These are phyloP conservation scores for Tuber brumale DNA, from an alignment of 495 filamentous ascomycete genomes.

Conservation along the genomic window DNA sequence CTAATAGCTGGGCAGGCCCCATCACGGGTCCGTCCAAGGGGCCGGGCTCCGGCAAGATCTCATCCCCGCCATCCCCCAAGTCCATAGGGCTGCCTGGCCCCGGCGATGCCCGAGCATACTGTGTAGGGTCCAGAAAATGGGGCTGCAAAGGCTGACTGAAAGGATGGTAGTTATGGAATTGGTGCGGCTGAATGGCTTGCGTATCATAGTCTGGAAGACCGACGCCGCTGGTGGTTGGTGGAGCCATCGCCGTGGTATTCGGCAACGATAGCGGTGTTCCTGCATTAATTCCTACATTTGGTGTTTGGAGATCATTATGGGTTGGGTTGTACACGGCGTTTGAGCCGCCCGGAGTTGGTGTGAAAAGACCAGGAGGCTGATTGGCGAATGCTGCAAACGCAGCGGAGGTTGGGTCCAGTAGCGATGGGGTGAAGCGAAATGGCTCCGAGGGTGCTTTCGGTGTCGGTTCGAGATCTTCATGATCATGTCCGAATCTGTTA, in stretches of 20 bases:
- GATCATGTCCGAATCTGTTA: conserved; percentile 46
- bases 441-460: conserved; percentile 67
- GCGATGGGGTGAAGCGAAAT: conserved; percentile 78
- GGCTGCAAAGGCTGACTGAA: conserved; percentile 56
- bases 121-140: conserved; percentile 43
- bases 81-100: conserved; percentile 58
- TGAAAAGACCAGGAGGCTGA: conserved; percentile 78
- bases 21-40: conserved; percentile 58
- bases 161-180: conserved; percentile 66
- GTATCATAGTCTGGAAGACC: conserved; percentile 45
- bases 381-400: conserved; percentile 69
- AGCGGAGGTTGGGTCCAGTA: conserved; percentile 77
- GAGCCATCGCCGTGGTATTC: conserved; percentile 52
- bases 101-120: conserved; percentile 48
- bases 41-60: conserved; percentile 67
- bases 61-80: conserved; percentile 69
- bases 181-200: conserved; percentile 56
- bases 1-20: conserved; percentile 46
- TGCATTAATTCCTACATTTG: conserved; percentile 63
- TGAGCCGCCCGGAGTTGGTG: conserved; percentile 77
- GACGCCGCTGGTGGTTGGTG: conserved; percentile 51
- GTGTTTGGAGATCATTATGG: conserved; percentile 86
- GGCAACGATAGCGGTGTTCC: conserved; percentile 80
- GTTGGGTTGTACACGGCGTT: conserved; percentile 75
- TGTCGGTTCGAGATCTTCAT: conserved; percentile 75